phyloP scores from a whole-genome alignment of 2,329 filamentous ascomycete genomes.

The Colletotrichum sp. region DNA sequence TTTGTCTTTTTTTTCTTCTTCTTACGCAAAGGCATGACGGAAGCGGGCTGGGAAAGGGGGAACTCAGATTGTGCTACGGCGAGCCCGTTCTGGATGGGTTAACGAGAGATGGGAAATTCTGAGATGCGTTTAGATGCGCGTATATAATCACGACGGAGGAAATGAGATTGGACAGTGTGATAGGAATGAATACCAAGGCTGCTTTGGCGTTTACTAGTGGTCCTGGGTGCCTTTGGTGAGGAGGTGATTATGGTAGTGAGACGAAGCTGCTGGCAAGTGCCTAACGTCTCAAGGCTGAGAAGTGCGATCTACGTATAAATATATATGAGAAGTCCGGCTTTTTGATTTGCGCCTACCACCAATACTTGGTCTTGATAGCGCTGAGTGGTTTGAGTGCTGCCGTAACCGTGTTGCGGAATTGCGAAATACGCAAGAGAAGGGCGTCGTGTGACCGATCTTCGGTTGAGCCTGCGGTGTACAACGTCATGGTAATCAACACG shows the following conservation, averaged over 20 bases:
- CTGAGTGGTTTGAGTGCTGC: background rate
- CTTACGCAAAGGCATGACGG: background rate
- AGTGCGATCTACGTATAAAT: background rate
- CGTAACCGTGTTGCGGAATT: background rate
- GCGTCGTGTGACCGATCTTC: background rate
- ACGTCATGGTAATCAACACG: background rate
- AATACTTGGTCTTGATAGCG: background rate
- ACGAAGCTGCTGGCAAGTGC: background rate
- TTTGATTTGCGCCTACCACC: background rate
- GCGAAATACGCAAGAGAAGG: too few species aligned
- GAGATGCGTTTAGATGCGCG: background rate
- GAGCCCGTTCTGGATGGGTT: background rate
- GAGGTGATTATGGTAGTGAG: too few species aligned
- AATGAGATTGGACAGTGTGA: background rate
- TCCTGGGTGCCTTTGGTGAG: background rate
- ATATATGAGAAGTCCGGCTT: background rate
- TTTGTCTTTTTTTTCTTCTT: background rate
- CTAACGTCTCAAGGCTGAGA: background rate
- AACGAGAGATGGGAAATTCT: background rate
- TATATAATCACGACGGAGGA: background rate
- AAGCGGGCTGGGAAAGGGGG: background rate
- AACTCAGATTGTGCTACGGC: background rate
- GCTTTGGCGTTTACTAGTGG: background rate
- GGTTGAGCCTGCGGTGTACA: rapidly evolving
- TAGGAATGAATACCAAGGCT: background rate